Percentiles rank a stretch among this genome's conserved stretches.
phyloP scores from a whole-genome alignment of 257 asterid species.

The Eustoma russellianum region DNA sequence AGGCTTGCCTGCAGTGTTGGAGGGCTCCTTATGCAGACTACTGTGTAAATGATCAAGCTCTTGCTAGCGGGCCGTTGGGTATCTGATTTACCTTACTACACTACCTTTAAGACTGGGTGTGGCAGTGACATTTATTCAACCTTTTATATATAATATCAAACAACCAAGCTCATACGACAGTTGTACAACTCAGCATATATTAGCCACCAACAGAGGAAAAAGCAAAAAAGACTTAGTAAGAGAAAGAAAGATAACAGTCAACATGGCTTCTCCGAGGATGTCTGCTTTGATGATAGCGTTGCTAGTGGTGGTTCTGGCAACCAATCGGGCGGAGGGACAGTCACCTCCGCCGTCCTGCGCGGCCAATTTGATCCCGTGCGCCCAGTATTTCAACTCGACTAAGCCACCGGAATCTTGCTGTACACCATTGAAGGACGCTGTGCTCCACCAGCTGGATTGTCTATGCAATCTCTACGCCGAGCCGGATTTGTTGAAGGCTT shows the following conservation, averaged over 20 bases:
- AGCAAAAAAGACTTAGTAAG: not conserved
- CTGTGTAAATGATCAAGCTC: no score
- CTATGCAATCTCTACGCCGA: conserved; percentile 22
- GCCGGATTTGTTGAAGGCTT: conserved; percentile 8
- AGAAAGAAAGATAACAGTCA: no score
- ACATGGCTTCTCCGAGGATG: conserved; percentile 9
- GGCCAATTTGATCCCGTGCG: conserved; percentile 16
- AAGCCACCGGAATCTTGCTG: conserved; percentile 24
- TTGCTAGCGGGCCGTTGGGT: no score
- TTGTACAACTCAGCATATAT: no score
- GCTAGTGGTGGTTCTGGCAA: conserved; percentile 1
- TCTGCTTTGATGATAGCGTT: not conserved
- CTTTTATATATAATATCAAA: no score
- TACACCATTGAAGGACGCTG: conserved; percentile 21
- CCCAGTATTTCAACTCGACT: conserved; percentile 9
- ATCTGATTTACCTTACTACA: no score
- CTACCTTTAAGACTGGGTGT: no score
- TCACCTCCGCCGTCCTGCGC: conserved; percentile 15
- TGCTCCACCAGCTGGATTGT: conserved; percentile 15
- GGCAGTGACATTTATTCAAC: no score
- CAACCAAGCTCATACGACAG: no score
- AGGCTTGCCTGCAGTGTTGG: no score
- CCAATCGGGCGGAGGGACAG: conserved; percentile 6
- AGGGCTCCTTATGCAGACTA: no score
- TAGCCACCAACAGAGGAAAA: not conserved